Conservation (phyloP, 2,329 filamentous ascomycete species). For the Claviceps maximensis region DNA sequence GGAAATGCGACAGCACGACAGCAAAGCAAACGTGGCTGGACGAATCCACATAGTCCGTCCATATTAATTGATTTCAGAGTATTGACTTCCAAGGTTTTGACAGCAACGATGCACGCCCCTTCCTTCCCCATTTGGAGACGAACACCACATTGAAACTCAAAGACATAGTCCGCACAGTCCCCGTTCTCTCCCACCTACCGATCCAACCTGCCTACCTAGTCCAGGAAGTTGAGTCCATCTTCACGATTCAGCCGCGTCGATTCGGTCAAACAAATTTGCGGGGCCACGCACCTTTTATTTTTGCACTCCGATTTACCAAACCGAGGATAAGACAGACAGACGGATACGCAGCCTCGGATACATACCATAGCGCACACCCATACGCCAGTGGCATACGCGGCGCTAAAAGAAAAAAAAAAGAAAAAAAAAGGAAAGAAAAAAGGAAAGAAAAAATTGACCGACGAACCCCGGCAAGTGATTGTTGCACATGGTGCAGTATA, state of each 20-base stretch:
- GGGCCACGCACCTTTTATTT: background rate
- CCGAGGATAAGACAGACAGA: background rate
- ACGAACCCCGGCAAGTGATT: background rate
- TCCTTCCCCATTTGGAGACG: background rate
- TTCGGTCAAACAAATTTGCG: background rate
- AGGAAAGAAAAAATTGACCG: background rate
- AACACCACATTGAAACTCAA: background rate
- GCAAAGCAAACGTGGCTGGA: no score
- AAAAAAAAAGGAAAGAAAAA: background rate
- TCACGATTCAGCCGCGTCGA: background rate
- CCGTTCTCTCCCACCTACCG: background rate
- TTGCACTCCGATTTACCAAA: background rate
- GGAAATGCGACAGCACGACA: no score
- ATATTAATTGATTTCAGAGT: no score
- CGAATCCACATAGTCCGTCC: no score
- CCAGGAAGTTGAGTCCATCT: background rate
- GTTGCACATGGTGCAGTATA: constrained; percentile 43
- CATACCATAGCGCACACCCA: no score
- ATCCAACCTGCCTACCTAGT: background rate
- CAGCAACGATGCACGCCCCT: background rate
- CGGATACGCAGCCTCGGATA: no score
- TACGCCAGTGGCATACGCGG: no score
- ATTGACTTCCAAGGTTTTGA: no score
- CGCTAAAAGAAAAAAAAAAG: background rate
- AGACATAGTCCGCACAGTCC: background rate